Percentiles rank a stretch among this genome's conserved stretches.
These are phyloP conservation scores for Clathrus columnatus DNA, from an alignment of 768 basidiomycete species.

Conservation along the genomic window DNA sequence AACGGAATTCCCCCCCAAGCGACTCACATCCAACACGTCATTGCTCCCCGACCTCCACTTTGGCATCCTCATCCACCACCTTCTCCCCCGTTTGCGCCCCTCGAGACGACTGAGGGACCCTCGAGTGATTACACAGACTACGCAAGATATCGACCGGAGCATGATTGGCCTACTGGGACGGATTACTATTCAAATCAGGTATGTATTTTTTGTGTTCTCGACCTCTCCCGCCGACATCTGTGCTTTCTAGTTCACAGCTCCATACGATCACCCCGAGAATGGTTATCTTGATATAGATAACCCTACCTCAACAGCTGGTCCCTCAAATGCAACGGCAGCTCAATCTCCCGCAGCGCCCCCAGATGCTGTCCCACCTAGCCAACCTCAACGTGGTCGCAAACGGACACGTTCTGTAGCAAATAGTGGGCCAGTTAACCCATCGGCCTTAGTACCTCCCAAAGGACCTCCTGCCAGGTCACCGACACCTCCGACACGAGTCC, in stretches of 20 bases:
- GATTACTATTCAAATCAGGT: conserved; percentile 56
- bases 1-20: conserved; percentile 57
- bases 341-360: conserved; percentile 7
- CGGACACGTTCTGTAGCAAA: conserved; percentile 49
- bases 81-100: conserved; percentile 25
- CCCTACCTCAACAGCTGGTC: conserved; percentile 34
- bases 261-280: conserved; percentile 53
- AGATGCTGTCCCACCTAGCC: conserved; percentile 22
- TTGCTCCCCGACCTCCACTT: conserved; percentile 24
- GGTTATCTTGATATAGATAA: conserved; percentile 47
- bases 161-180: conserved; percentile 33
- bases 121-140: conserved; percentile 38
- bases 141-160: conserved; percentile 49
- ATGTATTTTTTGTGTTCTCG: conserved; percentile 16
- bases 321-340: conserved; percentile 26
- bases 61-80: conserved; percentile 29
- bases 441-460: conserved; percentile 26
- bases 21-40: conserved; percentile 34
- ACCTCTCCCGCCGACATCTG: not conserved
- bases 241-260: conserved; percentile 2
- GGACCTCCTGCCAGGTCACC: conserved; percentile 69
- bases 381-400: conserved; percentile 53
- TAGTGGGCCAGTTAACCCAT: conserved; percentile 5
- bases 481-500: conserved; percentile 71
- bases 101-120: conserved; percentile 30